phyloP scores from a whole-genome alignment of 257 asterid species.

The Penstemon eatonii region DNA sequence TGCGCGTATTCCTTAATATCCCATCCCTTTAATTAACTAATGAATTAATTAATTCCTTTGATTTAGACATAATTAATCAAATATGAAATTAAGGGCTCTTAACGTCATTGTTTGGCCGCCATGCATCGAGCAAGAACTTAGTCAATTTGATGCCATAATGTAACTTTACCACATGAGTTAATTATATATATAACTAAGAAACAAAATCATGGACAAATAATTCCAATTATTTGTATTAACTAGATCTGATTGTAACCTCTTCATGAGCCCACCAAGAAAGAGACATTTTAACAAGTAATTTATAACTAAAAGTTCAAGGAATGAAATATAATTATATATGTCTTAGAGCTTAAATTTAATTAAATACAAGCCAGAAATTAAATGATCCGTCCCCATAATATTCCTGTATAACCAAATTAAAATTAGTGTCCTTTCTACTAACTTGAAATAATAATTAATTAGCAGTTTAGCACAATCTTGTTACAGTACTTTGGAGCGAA shows the following conservation, averaged over 20 bases:
- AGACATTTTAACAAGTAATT: not conserved
- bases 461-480: too few relatives aligned
- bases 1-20: constrained; percentile 18
- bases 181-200: constrained; percentile 6
- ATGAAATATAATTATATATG: too few relatives aligned
- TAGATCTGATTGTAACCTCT: constrained; percentile 30
- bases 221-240: constrained; percentile 22
- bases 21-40: not conserved
- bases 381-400: too few relatives aligned
- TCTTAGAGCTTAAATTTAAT: too few relatives aligned
- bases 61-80: constrained; percentile 35
- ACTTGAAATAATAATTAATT: too few relatives aligned
- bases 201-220: constrained; percentile 20
- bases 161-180: not conserved
- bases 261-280: constrained; percentile 36
- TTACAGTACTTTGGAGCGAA: too few relatives aligned
- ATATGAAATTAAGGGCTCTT: constrained; percentile 22
- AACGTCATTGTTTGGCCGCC: constrained; percentile 31
- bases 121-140: constrained; percentile 32
- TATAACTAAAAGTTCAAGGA: too few relatives aligned
- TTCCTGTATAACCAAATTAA: too few relatives aligned
- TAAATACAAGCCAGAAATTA: too few relatives aligned
- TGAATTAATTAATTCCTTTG: constrained; percentile 26
- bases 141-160: constrained; percentile 29
- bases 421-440: too few relatives aligned